These are phyloP conservation scores for Marchantia paleacea DNA, from an alignment of 225 moss, liverwort and hornwort species.

Conservation along the genomic window DNA sequence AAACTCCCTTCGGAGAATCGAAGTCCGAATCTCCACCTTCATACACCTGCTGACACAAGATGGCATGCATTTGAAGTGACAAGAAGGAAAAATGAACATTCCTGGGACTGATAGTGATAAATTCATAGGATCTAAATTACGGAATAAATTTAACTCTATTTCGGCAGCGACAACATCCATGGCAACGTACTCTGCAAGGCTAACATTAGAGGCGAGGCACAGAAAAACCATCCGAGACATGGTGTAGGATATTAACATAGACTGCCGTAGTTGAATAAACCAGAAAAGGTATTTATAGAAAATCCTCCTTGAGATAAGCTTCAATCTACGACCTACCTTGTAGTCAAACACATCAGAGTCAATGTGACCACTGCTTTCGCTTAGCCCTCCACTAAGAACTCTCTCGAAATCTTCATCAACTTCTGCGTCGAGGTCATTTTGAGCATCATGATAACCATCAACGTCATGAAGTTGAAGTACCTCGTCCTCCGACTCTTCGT, in stretches of 20 bases:
- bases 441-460: constrained; percentile 91
- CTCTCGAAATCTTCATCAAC: constrained; percentile 83
- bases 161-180: neutral
- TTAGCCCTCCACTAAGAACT: constrained; percentile 78
- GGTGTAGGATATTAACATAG: neutral
- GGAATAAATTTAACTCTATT: neutral
- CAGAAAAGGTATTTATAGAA: too few relatives aligned
- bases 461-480: constrained; percentile 71
- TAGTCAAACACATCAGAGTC: constrained; percentile 88
- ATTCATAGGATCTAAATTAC: neutral
- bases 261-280: too few relatives aligned
- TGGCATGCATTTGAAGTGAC: neutral
- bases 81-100: neutral
- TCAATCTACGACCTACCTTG: constrained; percentile 51
- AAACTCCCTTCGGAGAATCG: constrained; percentile 64
- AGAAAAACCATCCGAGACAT: neutral
- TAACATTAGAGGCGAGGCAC: neutral
- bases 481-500: constrained; percentile 81
- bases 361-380: constrained; percentile 94
- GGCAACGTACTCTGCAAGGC: neutral
- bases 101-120: neutral
- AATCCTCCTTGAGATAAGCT: neutral
- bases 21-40: constrained; percentile 90
- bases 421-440: constrained; percentile 82
- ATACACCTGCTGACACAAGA: constrained; percentile 51